These are phyloP conservation scores for Hericium rajendrae DNA, from an alignment of 768 basidiomycete genomes.

Conservation along the genomic window DNA sequence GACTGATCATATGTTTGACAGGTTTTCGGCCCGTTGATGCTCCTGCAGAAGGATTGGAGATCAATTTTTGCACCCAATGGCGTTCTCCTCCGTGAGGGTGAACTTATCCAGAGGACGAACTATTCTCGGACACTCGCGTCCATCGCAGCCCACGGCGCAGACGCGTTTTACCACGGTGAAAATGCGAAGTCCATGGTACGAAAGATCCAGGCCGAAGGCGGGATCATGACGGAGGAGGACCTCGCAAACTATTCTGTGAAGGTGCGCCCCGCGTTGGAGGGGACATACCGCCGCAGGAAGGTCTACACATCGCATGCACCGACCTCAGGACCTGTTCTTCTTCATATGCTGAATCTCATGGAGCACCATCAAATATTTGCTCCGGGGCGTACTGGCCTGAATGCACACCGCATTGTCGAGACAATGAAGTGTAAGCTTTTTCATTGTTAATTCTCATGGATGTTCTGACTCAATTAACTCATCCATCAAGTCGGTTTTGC, in stretches of 20 bases:
- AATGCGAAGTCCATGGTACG: slow-evolving; percentile 73
- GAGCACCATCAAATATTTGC: slow-evolving; percentile 56
- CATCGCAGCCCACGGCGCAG: slow-evolving; percentile 69
- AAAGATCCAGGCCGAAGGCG: slow-evolving; percentile 64
- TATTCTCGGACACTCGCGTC: slow-evolving; percentile 66
- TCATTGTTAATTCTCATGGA: slow-evolving; percentile 4
- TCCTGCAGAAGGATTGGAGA: slow-evolving; percentile 63
- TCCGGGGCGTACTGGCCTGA: slow-evolving; percentile 46
- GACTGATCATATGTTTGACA: slow-evolving; percentile 18
- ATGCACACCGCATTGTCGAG: slow-evolving; percentile 76
- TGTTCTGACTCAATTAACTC: not conserved
- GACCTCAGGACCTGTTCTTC: slow-evolving; percentile 77
- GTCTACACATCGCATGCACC: slow-evolving; percentile 84
- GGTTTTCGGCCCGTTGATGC: slow-evolving; percentile 45
- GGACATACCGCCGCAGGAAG: slow-evolving; percentile 66
- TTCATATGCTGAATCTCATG: slow-evolving; percentile 86
- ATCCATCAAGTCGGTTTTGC: slow-evolving; percentile 48
- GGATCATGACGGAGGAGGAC: slow-evolving; percentile 72
- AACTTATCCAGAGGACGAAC: slow-evolving; percentile 60
- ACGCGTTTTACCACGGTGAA: slow-evolving; percentile 82
- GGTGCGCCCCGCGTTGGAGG: slow-evolving; percentile 64
- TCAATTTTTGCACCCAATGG: slow-evolving; percentile 79
- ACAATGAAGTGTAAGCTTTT: slow-evolving; percentile 61
- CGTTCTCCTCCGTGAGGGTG: slow-evolving; percentile 60
- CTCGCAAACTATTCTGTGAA: slow-evolving; percentile 59